Evolutionary conservation across 345 rosid species (phyloP).

Genomic region (Corchorus olitorius): DNA sequence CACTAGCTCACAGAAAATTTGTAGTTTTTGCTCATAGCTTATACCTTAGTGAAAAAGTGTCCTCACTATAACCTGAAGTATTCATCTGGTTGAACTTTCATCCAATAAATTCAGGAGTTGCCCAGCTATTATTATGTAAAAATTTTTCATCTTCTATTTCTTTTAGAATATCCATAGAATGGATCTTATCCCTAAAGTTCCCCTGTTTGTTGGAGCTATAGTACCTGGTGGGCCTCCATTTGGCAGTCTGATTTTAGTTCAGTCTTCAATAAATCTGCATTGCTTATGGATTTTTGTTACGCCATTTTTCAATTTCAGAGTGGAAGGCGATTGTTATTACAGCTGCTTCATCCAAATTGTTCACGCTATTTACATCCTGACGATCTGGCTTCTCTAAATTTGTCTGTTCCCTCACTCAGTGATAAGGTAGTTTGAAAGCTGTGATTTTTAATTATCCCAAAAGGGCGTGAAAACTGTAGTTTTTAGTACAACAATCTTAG

Average conservation of each 20-base stretch:
- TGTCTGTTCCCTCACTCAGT: conserved; percentile 64
- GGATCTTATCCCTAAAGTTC: not conserved
- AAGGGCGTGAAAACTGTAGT: conserved; percentile 15
- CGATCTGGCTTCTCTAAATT: conserved; percentile 67
- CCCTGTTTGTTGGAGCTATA: conserved; percentile 10
- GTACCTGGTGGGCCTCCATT: not conserved
- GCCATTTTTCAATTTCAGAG: conserved; percentile 44
- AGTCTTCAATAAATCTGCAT: conserved; percentile 20
- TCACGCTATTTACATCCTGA: conserved; percentile 75
- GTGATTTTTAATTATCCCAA: not conserved
- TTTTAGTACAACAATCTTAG: not conserved
- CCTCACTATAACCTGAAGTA: not conserved
- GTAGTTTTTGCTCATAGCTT: not conserved
- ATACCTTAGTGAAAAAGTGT: not conserved
- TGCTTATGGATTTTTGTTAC: conserved; percentile 12
- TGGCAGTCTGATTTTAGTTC: not conserved
- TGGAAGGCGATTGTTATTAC: conserved; percentile 75
- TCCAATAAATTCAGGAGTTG: not conserved
- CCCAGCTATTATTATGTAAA: not conserved
- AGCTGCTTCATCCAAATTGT: conserved; percentile 81
- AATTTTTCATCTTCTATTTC: not conserved
- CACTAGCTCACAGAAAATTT: not conserved
- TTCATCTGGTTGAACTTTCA: not conserved
- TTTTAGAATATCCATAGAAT: conserved; percentile 10
- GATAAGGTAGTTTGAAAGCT: conserved; percentile 52